These are phyloP conservation scores for Acer campestre DNA, from an alignment of 345 rosid species.

Conservation along the genomic window DNA sequence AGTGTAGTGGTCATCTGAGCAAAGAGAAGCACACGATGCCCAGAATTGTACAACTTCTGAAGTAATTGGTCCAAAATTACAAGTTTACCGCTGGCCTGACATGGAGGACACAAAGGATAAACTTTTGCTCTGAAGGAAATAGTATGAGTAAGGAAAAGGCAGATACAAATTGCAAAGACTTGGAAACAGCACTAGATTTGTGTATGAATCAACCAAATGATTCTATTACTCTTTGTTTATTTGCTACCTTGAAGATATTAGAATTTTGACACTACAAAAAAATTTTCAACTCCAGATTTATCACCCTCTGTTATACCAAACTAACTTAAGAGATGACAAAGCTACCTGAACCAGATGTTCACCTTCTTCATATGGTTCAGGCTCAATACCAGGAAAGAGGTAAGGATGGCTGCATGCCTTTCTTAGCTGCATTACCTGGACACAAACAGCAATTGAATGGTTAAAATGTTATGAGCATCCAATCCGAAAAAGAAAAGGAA, in stretches of 20 bases:
- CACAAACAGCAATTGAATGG: conserved; percentile 15
- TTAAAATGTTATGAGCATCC: not conserved
- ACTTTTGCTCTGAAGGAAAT: not conserved
- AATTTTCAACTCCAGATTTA: not conserved
- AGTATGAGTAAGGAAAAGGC: not conserved
- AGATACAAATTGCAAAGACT: conserved; percentile 4
- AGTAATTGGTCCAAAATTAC: conserved; percentile 75
- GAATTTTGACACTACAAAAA: not conserved
- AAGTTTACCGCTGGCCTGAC: conserved; percentile 88
- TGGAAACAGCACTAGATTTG: not conserved
- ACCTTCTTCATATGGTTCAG: conserved; percentile 92
- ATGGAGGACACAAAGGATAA: conserved; percentile 9
- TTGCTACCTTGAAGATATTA: not conserved
- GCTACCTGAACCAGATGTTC: conserved; percentile 91
- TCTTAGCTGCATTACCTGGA: conserved; percentile 79
- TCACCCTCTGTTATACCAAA: not conserved
- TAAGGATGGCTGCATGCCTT: conserved; percentile 97
- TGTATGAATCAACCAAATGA: too few species aligned
- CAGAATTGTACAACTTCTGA: conserved; percentile 54
- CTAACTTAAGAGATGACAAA: conserved; percentile 14
- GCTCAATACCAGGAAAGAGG: conserved; percentile 92
- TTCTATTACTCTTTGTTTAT: not conserved
- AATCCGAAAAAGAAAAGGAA: conserved; percentile 14
- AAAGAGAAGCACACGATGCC: conserved; percentile 88
- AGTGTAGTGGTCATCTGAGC: conserved; percentile 93